Conservation (phyloP, 257 asterid genomes). For the Galeopsis tetrahit region DNA sequence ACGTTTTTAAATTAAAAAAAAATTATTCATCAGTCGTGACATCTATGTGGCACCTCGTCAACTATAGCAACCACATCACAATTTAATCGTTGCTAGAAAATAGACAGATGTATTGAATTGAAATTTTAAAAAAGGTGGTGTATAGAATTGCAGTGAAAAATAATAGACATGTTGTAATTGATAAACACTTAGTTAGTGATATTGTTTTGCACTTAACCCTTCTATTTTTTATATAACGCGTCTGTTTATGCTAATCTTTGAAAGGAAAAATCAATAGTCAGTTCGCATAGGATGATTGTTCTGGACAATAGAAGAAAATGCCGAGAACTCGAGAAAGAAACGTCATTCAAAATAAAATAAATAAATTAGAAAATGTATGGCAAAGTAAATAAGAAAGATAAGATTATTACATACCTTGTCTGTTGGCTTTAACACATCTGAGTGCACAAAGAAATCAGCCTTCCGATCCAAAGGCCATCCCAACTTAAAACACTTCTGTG, state of each 20-base stretch:
- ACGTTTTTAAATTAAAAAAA: too few relatives aligned
- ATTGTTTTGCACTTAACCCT: too few relatives aligned
- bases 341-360: neutral
- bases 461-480: conserved; percentile 86
- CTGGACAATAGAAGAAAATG: neutral
- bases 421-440: conserved; percentile 51
- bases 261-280: neutral
- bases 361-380: neutral
- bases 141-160: too few relatives aligned
- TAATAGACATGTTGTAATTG: too few relatives aligned
- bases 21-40: too few relatives aligned
- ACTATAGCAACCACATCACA: too few relatives aligned
- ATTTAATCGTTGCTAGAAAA: too few relatives aligned
- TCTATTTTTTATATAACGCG: neutral
- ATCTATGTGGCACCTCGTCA: too few relatives aligned
- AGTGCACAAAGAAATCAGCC: conserved; percentile 81
- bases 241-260: neutral
- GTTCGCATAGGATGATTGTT: neutral
- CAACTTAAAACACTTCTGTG: conserved; percentile 71
- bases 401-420: conserved; percentile 42
- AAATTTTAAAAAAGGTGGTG: too few relatives aligned
- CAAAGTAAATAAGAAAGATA: conserved; percentile 9
- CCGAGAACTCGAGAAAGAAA: neutral
- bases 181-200: too few relatives aligned
- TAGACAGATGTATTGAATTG: too few relatives aligned